phyloP scores from a whole-genome alignment of 208 protist genomes.

The Leishmania braziliensis region DNA sequence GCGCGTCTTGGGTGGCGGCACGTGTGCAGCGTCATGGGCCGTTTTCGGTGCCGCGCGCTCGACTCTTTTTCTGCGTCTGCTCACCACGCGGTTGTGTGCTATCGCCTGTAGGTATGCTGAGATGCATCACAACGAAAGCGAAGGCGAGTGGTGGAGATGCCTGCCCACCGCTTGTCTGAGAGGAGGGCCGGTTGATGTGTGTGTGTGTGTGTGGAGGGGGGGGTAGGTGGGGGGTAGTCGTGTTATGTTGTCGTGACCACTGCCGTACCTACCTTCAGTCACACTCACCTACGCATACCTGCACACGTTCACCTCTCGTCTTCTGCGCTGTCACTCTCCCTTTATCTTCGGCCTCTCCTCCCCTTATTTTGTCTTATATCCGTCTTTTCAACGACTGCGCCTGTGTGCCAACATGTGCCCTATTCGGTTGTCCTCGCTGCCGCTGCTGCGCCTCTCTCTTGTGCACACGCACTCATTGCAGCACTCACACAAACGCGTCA shows the following conservation, averaged over 20 bases:
- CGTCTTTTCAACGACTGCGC: neutral
- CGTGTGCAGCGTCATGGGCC: neutral
- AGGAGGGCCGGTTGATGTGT: neutral
- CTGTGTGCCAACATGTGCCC: neutral
- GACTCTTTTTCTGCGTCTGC: neutral
- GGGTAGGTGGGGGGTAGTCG: neutral
- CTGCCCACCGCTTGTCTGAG: neutral
- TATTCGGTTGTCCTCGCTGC: neutral
- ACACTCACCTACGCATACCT: constrained; percentile 19
- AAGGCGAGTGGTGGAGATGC: neutral
- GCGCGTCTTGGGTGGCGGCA: neutral
- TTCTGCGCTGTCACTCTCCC: neutral
- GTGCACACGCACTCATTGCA: neutral
- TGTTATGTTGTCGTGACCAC: neutral
- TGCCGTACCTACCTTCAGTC: neutral
- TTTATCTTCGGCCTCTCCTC: neutral
- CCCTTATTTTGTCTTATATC: neutral
- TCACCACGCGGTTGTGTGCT: neutral
- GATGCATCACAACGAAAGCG: neutral
- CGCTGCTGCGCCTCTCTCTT: neutral
- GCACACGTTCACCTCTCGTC: constrained; percentile 7
- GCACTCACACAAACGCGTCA: neutral
- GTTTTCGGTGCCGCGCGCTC: neutral
- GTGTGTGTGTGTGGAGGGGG: no score
- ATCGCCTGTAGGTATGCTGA: neutral